A percentile compares a stretch with the other conserved stretches of the same genome.
Evolutionary conservation across 2,329 filamentous ascomycete genomes (phyloP).

Genomic region (Albifimbria verrucaria): DNA sequence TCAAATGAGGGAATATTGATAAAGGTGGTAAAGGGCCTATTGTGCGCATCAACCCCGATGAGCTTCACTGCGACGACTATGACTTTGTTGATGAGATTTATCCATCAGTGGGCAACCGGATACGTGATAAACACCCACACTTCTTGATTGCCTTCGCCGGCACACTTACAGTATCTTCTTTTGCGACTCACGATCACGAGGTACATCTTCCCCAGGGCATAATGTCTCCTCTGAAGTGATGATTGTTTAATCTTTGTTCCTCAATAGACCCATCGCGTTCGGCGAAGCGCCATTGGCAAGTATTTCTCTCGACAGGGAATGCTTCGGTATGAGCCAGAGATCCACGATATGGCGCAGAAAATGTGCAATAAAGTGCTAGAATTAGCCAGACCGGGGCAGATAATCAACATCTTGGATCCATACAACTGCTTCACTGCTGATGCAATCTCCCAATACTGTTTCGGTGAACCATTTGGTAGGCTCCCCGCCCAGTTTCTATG

Average conservation of each 20-base stretch:
- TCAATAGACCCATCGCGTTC: slow-evolving; percentile 30
- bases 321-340: slow-evolving; percentile 21
- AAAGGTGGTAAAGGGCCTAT: slow-evolving; percentile 25
- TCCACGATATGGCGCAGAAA: slow-evolving; percentile 17
- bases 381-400: slow-evolving; percentile 12
- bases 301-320: slow-evolving; percentile 32
- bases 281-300: slow-evolving; percentile 24
- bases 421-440: slow-evolving; percentile 38
- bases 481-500: background rate
- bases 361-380: slow-evolving; percentile 27
- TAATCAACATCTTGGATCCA: slow-evolving; percentile 30
- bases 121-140: slow-evolving; percentile 18
- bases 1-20: background rate
- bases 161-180: slow-evolving; percentile 1
- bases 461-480: slow-evolving; percentile 31
- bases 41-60: slow-evolving; percentile 35
- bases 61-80: slow-evolving; percentile 33
- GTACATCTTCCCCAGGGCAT: background rate
- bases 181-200: slow-evolving; percentile 9
- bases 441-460: slow-evolving; percentile 33
- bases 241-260: slow-evolving; percentile 4
- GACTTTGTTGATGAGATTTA: slow-evolving; percentile 36
- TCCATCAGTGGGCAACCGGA: slow-evolving; percentile 20
- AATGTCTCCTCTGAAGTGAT: background rate
- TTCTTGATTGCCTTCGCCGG: slow-evolving; percentile 3